These are phyloP conservation scores for Galerina marginata DNA, from an alignment of 768 basidiomycete species.

Conservation along the genomic window DNA sequence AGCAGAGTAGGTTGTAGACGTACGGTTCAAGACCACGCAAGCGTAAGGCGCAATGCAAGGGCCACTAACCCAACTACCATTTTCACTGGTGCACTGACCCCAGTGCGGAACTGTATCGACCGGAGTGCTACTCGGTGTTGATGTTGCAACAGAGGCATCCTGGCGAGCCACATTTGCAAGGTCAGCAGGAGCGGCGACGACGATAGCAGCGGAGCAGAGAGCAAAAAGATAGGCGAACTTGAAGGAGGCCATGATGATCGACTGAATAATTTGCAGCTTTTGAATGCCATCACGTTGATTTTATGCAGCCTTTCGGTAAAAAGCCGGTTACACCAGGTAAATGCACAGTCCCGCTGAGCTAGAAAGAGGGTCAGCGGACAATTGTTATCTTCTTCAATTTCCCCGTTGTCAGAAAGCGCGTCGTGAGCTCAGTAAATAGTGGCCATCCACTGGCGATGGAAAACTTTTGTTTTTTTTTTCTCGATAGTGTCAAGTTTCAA, in stretches of 20 bases:
- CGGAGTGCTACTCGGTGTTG: neutral
- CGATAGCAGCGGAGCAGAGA: constrained; percentile 6
- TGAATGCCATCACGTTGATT: neutral
- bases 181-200: neutral
- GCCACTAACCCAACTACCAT: constrained; percentile 2
- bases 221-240: constrained; percentile 1
- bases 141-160: neutral
- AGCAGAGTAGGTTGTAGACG: neutral
- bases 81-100: constrained; percentile 7
- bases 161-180: neutral
- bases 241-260: constrained; percentile 11
- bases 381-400: too few species aligned
- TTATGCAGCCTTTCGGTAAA: constrained; percentile 2
- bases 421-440: too few species aligned
- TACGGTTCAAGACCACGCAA: constrained; percentile 2
- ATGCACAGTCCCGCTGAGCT: neutral
- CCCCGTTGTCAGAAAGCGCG: too few species aligned
- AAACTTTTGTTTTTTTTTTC: too few species aligned
- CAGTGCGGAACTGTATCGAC: constrained; percentile 1
- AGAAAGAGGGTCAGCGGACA: neutral
- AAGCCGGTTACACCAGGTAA: neutral
- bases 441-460: too few species aligned
- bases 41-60: constrained; percentile 11
- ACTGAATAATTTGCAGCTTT: neutral
- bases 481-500: too few species aligned